Evolutionary conservation across 805 yeast genomes (phyloP), one percentile per base, ranked within the genome.

Genomic region (Jamesozyma spencerorum): DNA sequence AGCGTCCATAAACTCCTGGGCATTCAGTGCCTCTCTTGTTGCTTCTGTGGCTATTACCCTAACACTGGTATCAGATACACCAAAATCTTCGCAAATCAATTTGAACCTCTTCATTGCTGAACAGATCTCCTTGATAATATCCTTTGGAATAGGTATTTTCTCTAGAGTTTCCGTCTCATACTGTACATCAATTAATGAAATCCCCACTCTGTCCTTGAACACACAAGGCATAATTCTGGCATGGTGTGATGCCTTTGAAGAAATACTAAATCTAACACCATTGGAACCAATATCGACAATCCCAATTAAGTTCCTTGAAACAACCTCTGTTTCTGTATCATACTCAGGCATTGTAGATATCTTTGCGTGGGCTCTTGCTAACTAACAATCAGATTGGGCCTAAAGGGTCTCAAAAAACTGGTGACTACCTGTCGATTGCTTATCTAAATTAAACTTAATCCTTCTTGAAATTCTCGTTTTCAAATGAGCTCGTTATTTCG

Each of bases 201-300:
- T 76, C 2, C 84, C 83, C 2, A 81, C 70, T 36, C 87, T 63
- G 49, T 82, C 90, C 47, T 81, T 84, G 61, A 77, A 82, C 10
- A 81, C 77, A 54, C 85, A 79, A 1, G 92, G 90, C 74, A 83
- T 74, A 4, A 79, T 77, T 45, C 92, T 68, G 1, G 85, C 85
- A 56, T 79, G 83, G 45, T 74, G 79, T 1, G 81, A 67, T 3
- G 82, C 80, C 37, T 74, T 69, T 2, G 86, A 79, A 14, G 85
- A 76, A 31, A 82, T 80, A 32, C 84, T 75, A 53, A 83, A 80
- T 39, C 88, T 64, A 35, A 82, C 72, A 30, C 85, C 88, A 53
- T 80, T 79, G 15, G 88, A 78, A 7, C 88, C 90, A 17, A 83
- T 79, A 56, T 83, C 88, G 3, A 81, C 86, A 35, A 82, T 75